Percentiles rank a stretch among this genome's conserved stretches.
Conservation (phyloP, 2,329 filamentous ascomycete genomes). For the Colletotrichum musicola region DNA sequence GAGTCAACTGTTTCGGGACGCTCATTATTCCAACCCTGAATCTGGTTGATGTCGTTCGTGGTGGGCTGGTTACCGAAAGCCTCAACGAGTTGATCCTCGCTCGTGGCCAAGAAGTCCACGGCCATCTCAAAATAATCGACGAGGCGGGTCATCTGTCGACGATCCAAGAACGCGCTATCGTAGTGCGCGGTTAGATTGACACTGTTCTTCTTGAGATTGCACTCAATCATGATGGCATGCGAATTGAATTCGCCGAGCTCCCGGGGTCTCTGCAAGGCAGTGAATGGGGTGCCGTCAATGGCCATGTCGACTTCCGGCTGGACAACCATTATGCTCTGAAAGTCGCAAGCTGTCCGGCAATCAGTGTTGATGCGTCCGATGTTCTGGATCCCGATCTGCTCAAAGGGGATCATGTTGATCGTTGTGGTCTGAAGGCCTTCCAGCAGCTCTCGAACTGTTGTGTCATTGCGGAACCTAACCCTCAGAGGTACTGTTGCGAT, state of each 20-base stretch:
- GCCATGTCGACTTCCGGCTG: slow-evolving; percentile 39
- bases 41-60: background rate
- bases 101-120: slow-evolving; percentile 6
- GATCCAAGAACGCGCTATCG: slow-evolving; percentile 10
- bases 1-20: background rate
- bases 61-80: background rate
- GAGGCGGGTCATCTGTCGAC: slow-evolving; percentile 4
- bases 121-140: slow-evolving; percentile 28
- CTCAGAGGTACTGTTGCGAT: slow-evolving; percentile 38
- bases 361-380: slow-evolving; percentile 41
- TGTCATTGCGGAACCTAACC: slow-evolving; percentile 11
- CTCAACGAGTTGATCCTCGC: background rate
- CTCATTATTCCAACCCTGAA: slow-evolving; percentile 1
- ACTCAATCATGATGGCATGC: slow-evolving; percentile 29
- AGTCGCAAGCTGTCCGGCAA: slow-evolving; percentile 26
- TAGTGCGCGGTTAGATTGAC: slow-evolving; percentile 22
- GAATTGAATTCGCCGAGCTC: slow-evolving; percentile 34
- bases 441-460: slow-evolving; percentile 31
- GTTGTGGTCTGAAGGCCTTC: slow-evolving; percentile 45
- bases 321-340: slow-evolving; percentile 38
- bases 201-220: slow-evolving; percentile 3
- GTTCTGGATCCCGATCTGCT: slow-evolving; percentile 48
- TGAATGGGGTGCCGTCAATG: slow-evolving; percentile 11
- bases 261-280: slow-evolving; percentile 12
- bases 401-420: slow-evolving; percentile 45